Percentiles rank a stretch among this genome's conserved stretches.
Conservation (phyloP, 164 flowering plant genomes). For the Vitis riparia region DNA sequence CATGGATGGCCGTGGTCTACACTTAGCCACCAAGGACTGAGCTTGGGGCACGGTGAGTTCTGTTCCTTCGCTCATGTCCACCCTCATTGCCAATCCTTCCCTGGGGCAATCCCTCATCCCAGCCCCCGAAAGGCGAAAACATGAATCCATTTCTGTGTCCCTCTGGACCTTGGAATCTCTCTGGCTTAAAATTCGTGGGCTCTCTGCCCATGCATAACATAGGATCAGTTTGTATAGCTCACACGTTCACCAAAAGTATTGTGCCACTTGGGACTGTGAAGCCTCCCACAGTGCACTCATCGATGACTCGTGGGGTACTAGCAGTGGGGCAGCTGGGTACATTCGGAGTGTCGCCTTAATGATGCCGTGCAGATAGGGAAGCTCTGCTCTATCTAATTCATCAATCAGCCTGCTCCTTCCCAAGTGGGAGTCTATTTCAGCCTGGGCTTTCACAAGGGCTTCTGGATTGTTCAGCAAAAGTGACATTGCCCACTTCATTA, state of each 20-base stretch:
- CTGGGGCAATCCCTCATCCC: slow-evolving; percentile 44
- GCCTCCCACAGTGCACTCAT: slow-evolving; percentile 27
- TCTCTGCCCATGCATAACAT: slow-evolving; percentile 11
- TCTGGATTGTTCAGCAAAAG: slow-evolving; percentile 18
- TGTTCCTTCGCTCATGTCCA: slow-evolving; percentile 28
- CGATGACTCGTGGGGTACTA: slow-evolving; percentile 26
- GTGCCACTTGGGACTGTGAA: slow-evolving; percentile 27
- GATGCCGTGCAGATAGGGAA: slow-evolving; percentile 26
- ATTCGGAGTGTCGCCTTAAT: slow-evolving; percentile 28
- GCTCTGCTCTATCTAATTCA: slow-evolving; percentile 27
- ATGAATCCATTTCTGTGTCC: slow-evolving; percentile 16
- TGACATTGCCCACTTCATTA: slow-evolving; percentile 18
- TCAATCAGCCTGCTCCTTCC: slow-evolving; percentile 15
- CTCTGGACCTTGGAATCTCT: slow-evolving; percentile 20
- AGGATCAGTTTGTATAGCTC: slow-evolving; percentile 28
- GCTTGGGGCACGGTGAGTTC: slow-evolving; percentile 32
- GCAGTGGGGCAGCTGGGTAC: slow-evolving; percentile 25
- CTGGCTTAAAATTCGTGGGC: slow-evolving; percentile 25
- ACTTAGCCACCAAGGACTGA: slow-evolving; percentile 28
- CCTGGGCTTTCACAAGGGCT: slow-evolving; percentile 5
- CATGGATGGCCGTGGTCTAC: slow-evolving; percentile 18
- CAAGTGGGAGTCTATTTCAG: slow-evolving; percentile 15
- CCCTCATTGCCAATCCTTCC: slow-evolving; percentile 25
- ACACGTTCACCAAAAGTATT: slow-evolving; percentile 24
- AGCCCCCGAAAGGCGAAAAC: slow-evolving; percentile 30